Base-by-base conservation (phyloP, 2,329 filamentous ascomycete species). In the Bipolaris zeicola region DNA sequence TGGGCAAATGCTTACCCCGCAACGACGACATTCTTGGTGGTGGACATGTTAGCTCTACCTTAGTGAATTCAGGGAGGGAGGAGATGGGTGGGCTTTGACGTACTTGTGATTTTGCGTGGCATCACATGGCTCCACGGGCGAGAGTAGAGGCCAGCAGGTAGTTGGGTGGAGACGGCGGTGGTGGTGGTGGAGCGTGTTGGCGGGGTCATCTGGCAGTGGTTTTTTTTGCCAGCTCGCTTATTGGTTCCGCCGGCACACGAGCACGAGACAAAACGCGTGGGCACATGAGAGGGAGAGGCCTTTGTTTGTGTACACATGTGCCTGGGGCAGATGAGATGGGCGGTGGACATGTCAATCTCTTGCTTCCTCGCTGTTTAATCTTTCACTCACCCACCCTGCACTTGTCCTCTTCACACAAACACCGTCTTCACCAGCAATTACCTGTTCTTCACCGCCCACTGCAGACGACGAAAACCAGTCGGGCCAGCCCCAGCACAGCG, bases 11-110 rank as follows among this genome's bases (percentile, higher is more conserved):
- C 77, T 72, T 71, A 81, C 81, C 81, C 81, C 39, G 83, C 71
- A 8, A 83, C 78, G 4, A 81, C 78, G 38, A 83, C 75, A 47
- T 77, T 78, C n/a, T 39, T 58, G 14, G 13, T 58, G 14, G 13
- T 24, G 48, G 52, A 50, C 51, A 56, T 56, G 49, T 5, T 43
- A 39, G 57, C 52, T 57, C 63, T 51, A 39, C 2, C 26, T 14
- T 41, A 5, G 22, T 24, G 3, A 24, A 4, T 10, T 13, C 13
- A 20, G 37, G 37, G 10, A 13, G 18, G 6, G 50, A 59, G 37
- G 52, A 44, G 45, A 34, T 39, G 42, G 43, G 39, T 42, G 50
- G 51, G 62, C 36, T 50, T 50, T 48, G 45, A 58, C 42, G 53
- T 18, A 46, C 26, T 28, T 10, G 26, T 28, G 26, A 28, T 28